Evolutionary conservation across 495 filamentous ascomycete genomes (phyloP), one percentile per base, ranked within the genome.

Genomic region (Penicillium canariense): DNA sequence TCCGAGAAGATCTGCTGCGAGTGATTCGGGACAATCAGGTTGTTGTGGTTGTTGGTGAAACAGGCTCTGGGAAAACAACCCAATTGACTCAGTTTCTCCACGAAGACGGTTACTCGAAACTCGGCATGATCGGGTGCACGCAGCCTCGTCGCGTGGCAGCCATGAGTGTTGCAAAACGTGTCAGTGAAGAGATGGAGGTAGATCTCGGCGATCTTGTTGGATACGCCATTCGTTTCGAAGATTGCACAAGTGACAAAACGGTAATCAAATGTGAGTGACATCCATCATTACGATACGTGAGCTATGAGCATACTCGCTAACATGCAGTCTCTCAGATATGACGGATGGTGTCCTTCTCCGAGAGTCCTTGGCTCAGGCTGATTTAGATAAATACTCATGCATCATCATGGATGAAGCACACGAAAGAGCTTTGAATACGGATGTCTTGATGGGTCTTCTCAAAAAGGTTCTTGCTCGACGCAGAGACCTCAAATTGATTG

Each of bases 391-490:
- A 63, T 99, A 99, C 70, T 96, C 93, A 11, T 96, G 91, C 67
- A 91, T 99, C 46, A 99, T 99, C 68, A 97, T 99, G 94, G 95
- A 99, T 69, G 95, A 99, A 74, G 95, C 95, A 3, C 95, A 99
- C 78, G 95, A 99, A 68, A 83, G 95, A 65, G 92, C 94, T 0
- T 76, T 99, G 36, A 97, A 97, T 65, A 99, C 95, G 2, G 95
- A 99, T 68, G 91, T 99, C 5, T 75, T 97, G 11, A 96, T 99
- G 89, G 95, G 95, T 1, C 81, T 99, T 22, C 87, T 99, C 69
- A 99, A 97, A 67, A 97, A 97, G 70, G 90, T 99, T 8, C 77
- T 99, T 22, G 87, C 93, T 50, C 79, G 94, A 47, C 81, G 95
- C 36, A 83, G 91, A 65, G 95, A 97, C 66, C 77, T 99, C 42